Percentiles rank a stretch among this genome's conserved stretches.
Conservation (phyloP, 108 stramenopile species). For the Asterionellopsis glacialis region DNA sequence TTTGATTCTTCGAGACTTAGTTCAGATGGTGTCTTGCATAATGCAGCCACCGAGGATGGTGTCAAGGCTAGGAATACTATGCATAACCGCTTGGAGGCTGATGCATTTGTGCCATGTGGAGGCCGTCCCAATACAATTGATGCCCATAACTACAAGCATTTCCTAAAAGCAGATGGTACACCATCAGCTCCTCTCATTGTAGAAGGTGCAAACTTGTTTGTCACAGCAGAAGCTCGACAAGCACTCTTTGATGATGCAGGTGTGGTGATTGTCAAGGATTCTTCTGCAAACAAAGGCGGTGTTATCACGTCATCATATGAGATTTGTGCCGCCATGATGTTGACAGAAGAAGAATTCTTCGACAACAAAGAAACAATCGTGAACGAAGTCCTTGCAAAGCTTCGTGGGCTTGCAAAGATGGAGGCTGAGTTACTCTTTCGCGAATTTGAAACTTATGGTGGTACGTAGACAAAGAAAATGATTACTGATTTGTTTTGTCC, state of each 20-base stretch:
- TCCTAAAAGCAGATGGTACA: constrained; percentile 72
- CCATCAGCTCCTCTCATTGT: constrained; percentile 90
- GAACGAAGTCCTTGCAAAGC: constrained; percentile 83
- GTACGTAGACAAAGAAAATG: constrained; percentile 12
- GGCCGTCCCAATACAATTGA: constrained; percentile 97
- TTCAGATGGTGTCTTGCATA: constrained; percentile 45
- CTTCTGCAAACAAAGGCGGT: constrained; percentile 97
- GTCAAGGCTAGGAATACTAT: constrained; percentile 93
- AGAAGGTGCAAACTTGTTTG: constrained; percentile 96
- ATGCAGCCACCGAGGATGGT: constrained; percentile 82
- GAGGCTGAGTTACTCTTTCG: constrained; percentile 97
- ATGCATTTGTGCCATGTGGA: constrained; percentile 96
- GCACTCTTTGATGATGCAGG: constrained; percentile 90
- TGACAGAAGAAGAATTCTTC: constrained; percentile 89
- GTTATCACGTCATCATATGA: constrained; percentile 97
- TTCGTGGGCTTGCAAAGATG: constrained; percentile 76
- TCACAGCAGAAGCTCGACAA: constrained; percentile 90
- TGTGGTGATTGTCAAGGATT: constrained; percentile 96
- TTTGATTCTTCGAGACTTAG: constrained; percentile 82
- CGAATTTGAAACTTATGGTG: constrained; percentile 85
- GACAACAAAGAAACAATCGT: constrained; percentile 92
- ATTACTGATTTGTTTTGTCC: neutral
- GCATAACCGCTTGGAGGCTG: constrained; percentile 94
- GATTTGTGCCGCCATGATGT: constrained; percentile 92
- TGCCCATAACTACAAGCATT: constrained; percentile 82